Evolutionary conservation across 257 asterid species (phyloP).

Genomic region (Paulownia fortunei): DNA sequence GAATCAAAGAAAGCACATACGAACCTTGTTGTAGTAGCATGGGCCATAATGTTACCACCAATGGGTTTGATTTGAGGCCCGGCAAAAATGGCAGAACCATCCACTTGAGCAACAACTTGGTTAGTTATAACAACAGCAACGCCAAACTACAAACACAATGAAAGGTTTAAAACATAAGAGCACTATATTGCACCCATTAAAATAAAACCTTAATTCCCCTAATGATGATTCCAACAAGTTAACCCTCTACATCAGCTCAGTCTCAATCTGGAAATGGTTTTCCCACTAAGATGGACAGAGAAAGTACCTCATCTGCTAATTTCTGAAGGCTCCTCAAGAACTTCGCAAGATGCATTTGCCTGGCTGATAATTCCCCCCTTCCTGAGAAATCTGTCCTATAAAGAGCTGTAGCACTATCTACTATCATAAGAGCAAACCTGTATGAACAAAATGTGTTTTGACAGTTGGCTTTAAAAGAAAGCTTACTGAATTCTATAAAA

Average conservation of each 20-base stretch:
- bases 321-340: slow-evolving; percentile 97
- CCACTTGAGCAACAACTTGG: slow-evolving; percentile 99
- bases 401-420: slow-evolving; percentile 96
- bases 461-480: background rate
- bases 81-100: slow-evolving; percentile 86
- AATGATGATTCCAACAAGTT: background rate
- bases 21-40: slow-evolving; percentile 93
- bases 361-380: slow-evolving; percentile 91
- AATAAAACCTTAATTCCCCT: too few relatives aligned
- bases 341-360: slow-evolving; percentile 99
- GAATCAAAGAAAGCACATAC: background rate
- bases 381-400: slow-evolving; percentile 97
- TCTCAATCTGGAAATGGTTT: background rate
- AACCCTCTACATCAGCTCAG: too few relatives aligned
- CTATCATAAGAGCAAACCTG: slow-evolving; percentile 97
- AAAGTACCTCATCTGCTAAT: slow-evolving; percentile 85
- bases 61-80: slow-evolving; percentile 95
- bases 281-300: background rate
- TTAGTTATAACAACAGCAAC: slow-evolving; percentile 94
- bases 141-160: slow-evolving; percentile 63
- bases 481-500: background rate
- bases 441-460: slow-evolving; percentile 16
- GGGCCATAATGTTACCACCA: slow-evolving; percentile 98
- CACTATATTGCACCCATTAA: too few relatives aligned
- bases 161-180: background rate